Conservation (phyloP, 2,329 filamentous ascomycete genomes). For the Paecilomyces niveus region DNA sequence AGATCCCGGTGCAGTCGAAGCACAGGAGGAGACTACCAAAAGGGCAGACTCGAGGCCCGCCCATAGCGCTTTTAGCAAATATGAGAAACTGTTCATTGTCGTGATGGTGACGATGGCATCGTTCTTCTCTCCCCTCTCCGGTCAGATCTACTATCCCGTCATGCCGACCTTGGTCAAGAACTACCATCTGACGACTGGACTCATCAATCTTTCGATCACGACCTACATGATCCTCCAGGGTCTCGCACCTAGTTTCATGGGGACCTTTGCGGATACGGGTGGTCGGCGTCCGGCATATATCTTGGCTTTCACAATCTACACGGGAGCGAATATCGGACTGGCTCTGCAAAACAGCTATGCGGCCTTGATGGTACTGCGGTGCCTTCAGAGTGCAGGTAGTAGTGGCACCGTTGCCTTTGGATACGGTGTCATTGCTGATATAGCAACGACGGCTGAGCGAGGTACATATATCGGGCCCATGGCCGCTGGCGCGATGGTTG, state of each 20-base stretch:
- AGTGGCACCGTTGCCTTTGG: slow-evolving; percentile 65
- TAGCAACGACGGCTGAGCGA: slow-evolving; percentile 61
- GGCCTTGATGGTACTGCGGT: slow-evolving; percentile 54
- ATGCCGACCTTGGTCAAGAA: slow-evolving; percentile 18
- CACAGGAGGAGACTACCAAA: neutral
- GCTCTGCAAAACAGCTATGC: slow-evolving; percentile 53
- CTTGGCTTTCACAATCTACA: slow-evolving; percentile 40
- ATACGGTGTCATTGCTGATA: slow-evolving; percentile 65
- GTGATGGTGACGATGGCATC: slow-evolving; percentile 32
- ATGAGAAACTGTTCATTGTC: slow-evolving; percentile 30
- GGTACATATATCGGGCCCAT: slow-evolving; percentile 66
- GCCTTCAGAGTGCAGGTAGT: slow-evolving; percentile 57
- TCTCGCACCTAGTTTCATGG: slow-evolving; percentile 54
- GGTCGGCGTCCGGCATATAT: slow-evolving; percentile 58
- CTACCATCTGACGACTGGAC: slow-evolving; percentile 3
- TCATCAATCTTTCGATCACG: slow-evolving; percentile 8
- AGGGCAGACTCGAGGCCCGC: neutral
- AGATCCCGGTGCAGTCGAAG: neutral
- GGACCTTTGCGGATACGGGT: slow-evolving; percentile 54
- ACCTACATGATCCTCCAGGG: slow-evolving; percentile 49
- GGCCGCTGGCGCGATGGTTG: slow-evolving; percentile 49
- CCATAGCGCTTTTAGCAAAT: slow-evolving; percentile 21
- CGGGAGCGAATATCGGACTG: slow-evolving; percentile 52
- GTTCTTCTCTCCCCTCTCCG: slow-evolving; percentile 36
- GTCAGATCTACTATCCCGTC: slow-evolving; percentile 35